A percentile compares a stretch with the other conserved stretches of the same genome.
These are phyloP conservation scores for Ceratobasidium papillatum DNA, from an alignment of 1,284 basidiomycete genomes.

Conservation along the genomic window DNA sequence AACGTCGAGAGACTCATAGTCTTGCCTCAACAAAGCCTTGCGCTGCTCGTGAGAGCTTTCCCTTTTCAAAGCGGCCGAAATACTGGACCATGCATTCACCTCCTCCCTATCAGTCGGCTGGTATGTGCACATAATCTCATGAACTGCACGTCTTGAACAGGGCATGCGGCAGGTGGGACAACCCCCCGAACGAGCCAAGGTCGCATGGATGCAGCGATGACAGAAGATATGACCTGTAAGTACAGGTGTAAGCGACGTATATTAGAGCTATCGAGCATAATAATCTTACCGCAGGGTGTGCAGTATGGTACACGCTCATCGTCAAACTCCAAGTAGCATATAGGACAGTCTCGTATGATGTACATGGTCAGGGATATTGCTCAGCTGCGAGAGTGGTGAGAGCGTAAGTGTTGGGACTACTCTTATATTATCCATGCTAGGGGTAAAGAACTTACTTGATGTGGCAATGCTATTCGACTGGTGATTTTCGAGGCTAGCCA, in stretches of 20 bases:
- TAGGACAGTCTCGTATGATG: background rate
- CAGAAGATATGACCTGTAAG: conserved; percentile 9
- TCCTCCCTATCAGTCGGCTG: background rate
- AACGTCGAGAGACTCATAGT: background rate
- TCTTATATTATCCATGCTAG: background rate
- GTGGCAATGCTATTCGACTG: background rate
- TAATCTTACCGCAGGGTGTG: background rate
- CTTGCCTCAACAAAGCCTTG: background rate
- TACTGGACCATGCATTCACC: background rate
- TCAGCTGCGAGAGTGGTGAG: background rate
- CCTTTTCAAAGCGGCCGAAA: background rate
- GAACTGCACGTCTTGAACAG: background rate
- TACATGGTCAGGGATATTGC: background rate
- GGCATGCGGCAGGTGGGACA: conserved; percentile 2
- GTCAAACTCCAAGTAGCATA: background rate
- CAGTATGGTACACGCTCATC: background rate
- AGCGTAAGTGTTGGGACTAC: too few relatives aligned
- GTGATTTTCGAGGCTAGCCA: background rate
- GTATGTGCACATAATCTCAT: background rate
- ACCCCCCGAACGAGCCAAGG: background rate
- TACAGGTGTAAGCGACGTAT: background rate
- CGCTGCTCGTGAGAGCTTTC: background rate
- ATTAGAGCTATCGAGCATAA: too few relatives aligned
- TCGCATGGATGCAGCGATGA: background rate
- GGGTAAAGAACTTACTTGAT: background rate